Conservation (phyloP, 768 basidiomycete species). For the Lactifluus piperatus region DNA sequence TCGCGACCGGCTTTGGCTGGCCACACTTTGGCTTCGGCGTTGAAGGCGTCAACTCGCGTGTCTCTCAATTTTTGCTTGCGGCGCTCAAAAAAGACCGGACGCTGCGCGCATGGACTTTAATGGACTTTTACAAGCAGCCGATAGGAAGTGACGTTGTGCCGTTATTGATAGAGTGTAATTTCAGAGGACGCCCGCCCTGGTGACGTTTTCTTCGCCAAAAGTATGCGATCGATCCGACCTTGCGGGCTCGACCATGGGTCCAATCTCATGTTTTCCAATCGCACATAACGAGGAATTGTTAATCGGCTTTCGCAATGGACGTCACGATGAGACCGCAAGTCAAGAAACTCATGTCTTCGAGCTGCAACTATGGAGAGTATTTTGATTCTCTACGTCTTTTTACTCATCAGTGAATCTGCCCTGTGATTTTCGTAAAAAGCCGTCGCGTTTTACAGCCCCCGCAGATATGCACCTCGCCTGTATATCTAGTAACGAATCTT, state of each 20-base stretch:
- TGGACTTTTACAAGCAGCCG: slow-evolving; percentile 68
- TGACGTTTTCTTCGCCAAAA: not conserved
- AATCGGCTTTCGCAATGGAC: not conserved
- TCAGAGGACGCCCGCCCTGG: slow-evolving; percentile 35
- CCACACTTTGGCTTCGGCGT: slow-evolving; percentile 66
- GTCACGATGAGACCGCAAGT: not conserved
- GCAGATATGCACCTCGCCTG: slow-evolving; percentile 7
- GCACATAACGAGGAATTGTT: not conserved
- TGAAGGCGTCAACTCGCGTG: slow-evolving; percentile 78
- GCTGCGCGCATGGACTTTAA: slow-evolving; percentile 65
- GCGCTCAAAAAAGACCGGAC: slow-evolving; percentile 30
- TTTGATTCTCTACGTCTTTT: no score
- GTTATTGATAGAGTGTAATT: slow-evolving; percentile 74
- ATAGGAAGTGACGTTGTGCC: slow-evolving; percentile 43
- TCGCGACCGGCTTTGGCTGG: slow-evolving; percentile 83
- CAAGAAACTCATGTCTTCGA: not conserved
- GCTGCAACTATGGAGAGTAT: no score
- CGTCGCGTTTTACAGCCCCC: slow-evolving; percentile 1
- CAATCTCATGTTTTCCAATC: not conserved
- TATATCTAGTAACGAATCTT: slow-evolving; percentile 12
- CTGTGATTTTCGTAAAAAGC: no score
- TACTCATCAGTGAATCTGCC: no score
- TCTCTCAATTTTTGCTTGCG: slow-evolving; percentile 63
- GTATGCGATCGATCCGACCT: no score
- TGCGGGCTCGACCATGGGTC: not conserved